Evolutionary conservation across 1,284 basidiomycete species (phyloP).

Genomic region (Athelia psychrophila): DNA sequence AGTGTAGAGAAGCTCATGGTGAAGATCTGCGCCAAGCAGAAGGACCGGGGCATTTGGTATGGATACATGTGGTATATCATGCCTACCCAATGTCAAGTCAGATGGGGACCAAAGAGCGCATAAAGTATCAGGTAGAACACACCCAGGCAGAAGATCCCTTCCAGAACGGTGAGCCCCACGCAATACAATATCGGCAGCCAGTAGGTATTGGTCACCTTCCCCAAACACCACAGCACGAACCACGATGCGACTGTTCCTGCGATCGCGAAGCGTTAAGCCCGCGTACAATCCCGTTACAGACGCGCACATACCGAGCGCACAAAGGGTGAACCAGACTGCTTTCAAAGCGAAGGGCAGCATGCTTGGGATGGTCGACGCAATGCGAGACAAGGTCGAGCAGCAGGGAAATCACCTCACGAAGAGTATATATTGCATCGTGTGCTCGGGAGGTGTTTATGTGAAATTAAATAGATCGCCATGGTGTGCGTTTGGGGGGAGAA

Average conservation of each 20-base stretch:
- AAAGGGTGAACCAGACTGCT: slow-evolving; percentile 22
- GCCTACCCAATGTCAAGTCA: neutral
- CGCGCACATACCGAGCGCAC: slow-evolving; percentile 14
- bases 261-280: neutral
- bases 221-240: slow-evolving; percentile 17
- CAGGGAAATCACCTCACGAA: no score
- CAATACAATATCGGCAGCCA: slow-evolving; percentile 20
- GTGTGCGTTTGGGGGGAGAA: no score
- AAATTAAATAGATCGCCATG: no score
- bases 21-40: neutral
- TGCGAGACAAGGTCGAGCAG: no score
- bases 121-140: neutral
- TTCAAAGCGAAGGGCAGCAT: slow-evolving; percentile 27
- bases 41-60: neutral
- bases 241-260: slow-evolving; percentile 19
- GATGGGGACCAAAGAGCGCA: slow-evolving; percentile 8
- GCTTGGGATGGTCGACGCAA: no score
- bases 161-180: slow-evolving; percentile 19
- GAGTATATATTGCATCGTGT: no score
- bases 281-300: neutral
- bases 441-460: no score
- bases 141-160: slow-evolving; percentile 26
- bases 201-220: slow-evolving; percentile 16
- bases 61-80: neutral
- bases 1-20: neutral